These are phyloP conservation scores for Apiotrichum gamsii DNA, from an alignment of 1,284 basidiomycete species.

Conservation along the genomic window DNA sequence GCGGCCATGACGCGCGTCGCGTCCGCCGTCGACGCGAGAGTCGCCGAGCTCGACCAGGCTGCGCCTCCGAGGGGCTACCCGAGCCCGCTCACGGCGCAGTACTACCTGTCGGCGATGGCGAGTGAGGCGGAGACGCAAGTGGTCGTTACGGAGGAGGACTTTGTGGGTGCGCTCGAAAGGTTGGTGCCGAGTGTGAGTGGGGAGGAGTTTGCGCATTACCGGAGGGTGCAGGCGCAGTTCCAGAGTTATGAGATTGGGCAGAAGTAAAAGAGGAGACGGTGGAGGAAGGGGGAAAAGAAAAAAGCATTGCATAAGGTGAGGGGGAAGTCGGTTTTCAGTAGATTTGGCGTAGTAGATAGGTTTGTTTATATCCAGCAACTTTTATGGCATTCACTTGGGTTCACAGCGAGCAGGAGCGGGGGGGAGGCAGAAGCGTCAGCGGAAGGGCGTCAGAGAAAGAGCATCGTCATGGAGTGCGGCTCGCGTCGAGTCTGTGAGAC, in stretches of 20 bases:
- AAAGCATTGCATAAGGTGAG: too few relatives aligned
- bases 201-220: conserved; percentile 84
- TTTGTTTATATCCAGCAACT: too few relatives aligned
- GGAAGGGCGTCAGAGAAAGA: too few relatives aligned
- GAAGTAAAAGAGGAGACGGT: too few relatives aligned
- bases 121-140: conserved; percentile 64
- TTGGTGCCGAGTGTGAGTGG: conserved; percentile 83
- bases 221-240: conserved; percentile 65
- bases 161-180: conserved; percentile 65
- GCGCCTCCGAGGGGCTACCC: conserved; percentile 54
- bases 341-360: too few relatives aligned
- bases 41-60: conserved; percentile 51
- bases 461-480: too few relatives aligned
- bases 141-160: conserved; percentile 67
- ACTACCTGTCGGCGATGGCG: conserved; percentile 85
- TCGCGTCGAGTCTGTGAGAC: too few relatives aligned
- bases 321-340: too few relatives aligned
- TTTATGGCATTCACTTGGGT: too few relatives aligned
- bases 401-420: too few relatives aligned
- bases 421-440: too few relatives aligned
- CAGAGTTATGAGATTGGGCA: conserved; percentile 31
- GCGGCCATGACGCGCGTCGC: conserved; percentile 91
- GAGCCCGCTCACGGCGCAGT: conserved; percentile 77
- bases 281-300: too few relatives aligned
- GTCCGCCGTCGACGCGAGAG: conserved; percentile 64